Evolutionary conservation across 2,329 filamentous ascomycete genomes (phyloP).

Genomic region (Diaporthe vexans): DNA sequence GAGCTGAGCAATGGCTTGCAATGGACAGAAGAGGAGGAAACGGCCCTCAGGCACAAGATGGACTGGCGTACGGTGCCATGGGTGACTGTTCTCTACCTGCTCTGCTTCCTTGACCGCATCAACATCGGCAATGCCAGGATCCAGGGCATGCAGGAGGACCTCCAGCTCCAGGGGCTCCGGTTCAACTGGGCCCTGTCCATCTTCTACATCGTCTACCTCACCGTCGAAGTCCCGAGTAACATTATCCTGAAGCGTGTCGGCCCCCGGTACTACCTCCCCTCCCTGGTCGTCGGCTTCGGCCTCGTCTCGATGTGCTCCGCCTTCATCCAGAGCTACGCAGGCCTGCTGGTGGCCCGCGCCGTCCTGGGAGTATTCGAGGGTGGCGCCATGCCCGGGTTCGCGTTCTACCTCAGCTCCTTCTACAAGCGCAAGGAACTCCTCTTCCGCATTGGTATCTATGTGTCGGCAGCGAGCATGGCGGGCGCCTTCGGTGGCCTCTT

Average conservation of each 20-base stretch:
- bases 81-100: slow-evolving; percentile 78
- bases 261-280: slow-evolving; percentile 73
- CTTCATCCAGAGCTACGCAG: slow-evolving; percentile 74
- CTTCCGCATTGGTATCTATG: slow-evolving; percentile 79
- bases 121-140: slow-evolving; percentile 81
- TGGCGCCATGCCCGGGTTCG: slow-evolving; percentile 78
- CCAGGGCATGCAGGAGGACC: slow-evolving; percentile 73
- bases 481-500: slow-evolving; percentile 81
- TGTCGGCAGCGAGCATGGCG: slow-evolving; percentile 78
- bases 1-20: slow-evolving; percentile 7
- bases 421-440: slow-evolving; percentile 82
- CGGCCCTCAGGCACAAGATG: slow-evolving; percentile 73
- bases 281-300: slow-evolving; percentile 76
- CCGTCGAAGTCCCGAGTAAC: slow-evolving; percentile 76
- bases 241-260: slow-evolving; percentile 74
- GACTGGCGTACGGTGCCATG: slow-evolving; percentile 76
- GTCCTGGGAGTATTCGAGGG: slow-evolving; percentile 78
- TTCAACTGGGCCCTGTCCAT: slow-evolving; percentile 79
- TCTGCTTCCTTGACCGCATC: slow-evolving; percentile 81
- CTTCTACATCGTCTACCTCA: slow-evolving; percentile 75
- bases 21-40: slow-evolving; percentile 55
- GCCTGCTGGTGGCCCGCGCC: slow-evolving; percentile 76
- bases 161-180: slow-evolving; percentile 71
- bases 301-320: slow-evolving; percentile 78
- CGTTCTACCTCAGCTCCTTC: slow-evolving; percentile 80